A percentile compares a stretch with the other conserved stretches of the same genome.
These are phyloP conservation scores for Podaxis sp. DNA, from an alignment of 768 basidiomycete species.

Conservation along the genomic window DNA sequence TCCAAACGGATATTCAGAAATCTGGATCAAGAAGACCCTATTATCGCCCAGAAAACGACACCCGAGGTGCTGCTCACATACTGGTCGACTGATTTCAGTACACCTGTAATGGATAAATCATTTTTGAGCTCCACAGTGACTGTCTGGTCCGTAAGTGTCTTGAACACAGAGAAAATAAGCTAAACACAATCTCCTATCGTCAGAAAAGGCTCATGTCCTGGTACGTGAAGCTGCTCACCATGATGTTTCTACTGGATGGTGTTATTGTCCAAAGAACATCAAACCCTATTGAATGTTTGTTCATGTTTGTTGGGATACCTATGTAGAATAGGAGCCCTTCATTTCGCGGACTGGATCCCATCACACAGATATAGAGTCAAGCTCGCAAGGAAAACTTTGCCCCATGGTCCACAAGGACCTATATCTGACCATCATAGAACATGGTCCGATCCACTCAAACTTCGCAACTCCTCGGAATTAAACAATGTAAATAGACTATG, in stretches of 20 bases:
- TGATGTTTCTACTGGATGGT: background rate
- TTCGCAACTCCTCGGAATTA: constrained; percentile 3
- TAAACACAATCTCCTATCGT: constrained; percentile 20
- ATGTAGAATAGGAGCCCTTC: background rate
- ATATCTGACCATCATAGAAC: background rate
- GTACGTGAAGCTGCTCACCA: background rate
- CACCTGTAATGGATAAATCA: constrained; percentile 93
- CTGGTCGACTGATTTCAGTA: constrained; percentile 98
- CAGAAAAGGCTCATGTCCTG: background rate
- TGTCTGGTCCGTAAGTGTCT: constrained; percentile 95
- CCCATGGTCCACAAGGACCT: background rate
- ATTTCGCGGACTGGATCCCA: background rate
- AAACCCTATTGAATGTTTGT: background rate
- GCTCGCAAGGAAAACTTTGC: background rate
- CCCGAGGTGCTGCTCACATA: constrained; percentile 34
- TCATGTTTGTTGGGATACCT: background rate
- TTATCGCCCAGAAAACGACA: background rate
- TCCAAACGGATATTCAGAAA: constrained; percentile 96
- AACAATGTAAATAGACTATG: constrained; percentile 1
- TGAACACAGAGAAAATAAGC: constrained; percentile 98
- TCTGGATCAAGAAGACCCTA: constrained; percentile 32
- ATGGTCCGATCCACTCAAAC: background rate
- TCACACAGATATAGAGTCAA: background rate
- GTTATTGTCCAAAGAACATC: background rate
- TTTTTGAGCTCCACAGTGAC: constrained; percentile 99